These are phyloP conservation scores for Xerocomus amazonicus DNA, from an alignment of 1,284 basidiomycete genomes.

Conservation along the genomic window DNA sequence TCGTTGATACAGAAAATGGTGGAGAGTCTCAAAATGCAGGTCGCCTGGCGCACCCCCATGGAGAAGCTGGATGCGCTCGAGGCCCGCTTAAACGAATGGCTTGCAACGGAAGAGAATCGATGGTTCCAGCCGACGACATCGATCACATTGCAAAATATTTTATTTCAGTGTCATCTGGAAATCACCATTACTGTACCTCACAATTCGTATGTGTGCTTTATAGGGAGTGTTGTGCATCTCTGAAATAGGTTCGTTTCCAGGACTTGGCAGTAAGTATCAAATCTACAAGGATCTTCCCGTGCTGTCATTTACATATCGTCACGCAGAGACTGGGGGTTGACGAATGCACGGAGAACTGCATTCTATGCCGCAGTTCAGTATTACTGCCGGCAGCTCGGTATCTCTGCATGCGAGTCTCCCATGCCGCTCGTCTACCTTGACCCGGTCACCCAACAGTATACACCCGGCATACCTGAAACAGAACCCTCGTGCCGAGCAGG, in stretches of 20 bases:
- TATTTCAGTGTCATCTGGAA: slow-evolving; percentile 60
- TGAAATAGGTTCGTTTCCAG: slow-evolving; percentile 25
- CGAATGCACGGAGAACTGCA: slow-evolving; percentile 58
- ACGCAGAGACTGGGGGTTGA: slow-evolving; percentile 58
- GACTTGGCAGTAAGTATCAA: slow-evolving; percentile 42
- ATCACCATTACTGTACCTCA: slow-evolving; percentile 66
- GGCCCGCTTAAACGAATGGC: slow-evolving; percentile 64
- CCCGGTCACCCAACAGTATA: slow-evolving; percentile 33
- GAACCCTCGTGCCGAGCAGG: neutral
- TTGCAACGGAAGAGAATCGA: slow-evolving; percentile 69
- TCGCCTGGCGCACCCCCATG: slow-evolving; percentile 70
- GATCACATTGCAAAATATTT: slow-evolving; percentile 57
- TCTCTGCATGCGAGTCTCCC: slow-evolving; percentile 55
- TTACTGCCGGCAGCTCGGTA: slow-evolving; percentile 65
- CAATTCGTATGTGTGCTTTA: slow-evolving; percentile 49
- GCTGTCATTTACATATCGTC: slow-evolving; percentile 4
- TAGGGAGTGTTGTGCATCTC: slow-evolving; percentile 4
- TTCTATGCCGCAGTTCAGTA: slow-evolving; percentile 74
- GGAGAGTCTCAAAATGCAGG: slow-evolving; percentile 63
- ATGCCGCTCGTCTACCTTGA: slow-evolving; percentile 54
- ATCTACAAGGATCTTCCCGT: neutral
- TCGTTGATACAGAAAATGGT: slow-evolving; percentile 52
- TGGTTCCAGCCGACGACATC: slow-evolving; percentile 69
- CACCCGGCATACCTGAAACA: slow-evolving; percentile 12
- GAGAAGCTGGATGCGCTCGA: slow-evolving; percentile 67